Conservation (phyloP, 2,329 filamentous ascomycete genomes). For the Huntiella decipiens region DNA sequence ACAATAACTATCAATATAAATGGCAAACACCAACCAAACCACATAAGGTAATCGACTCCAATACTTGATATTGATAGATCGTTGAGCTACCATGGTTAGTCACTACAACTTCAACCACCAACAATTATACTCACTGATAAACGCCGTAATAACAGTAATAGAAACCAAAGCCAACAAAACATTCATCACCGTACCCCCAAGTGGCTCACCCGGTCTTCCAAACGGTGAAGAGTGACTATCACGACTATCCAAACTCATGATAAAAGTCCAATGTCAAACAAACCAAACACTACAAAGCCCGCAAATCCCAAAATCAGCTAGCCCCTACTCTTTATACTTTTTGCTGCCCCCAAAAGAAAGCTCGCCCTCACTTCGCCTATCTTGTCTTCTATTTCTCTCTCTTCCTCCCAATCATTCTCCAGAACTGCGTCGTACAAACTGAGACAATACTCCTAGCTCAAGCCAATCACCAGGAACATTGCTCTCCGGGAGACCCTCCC, state of each 20-base stretch:
- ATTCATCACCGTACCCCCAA: conserved; percentile 20
- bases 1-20: conserved; percentile 39
- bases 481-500: not conserved
- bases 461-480: not conserved
- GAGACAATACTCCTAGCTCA: not conserved
- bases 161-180: conserved; percentile 20
- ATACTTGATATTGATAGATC: conserved; percentile 11
- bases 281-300: not conserved
- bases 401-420: not conserved
- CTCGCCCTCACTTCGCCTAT: not conserved
- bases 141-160: conserved; percentile 19
- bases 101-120: not conserved
- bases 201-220: conserved; percentile 13
- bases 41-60: conserved; percentile 20
- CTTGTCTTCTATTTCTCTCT: not conserved
- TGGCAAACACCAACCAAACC: conserved; percentile 33
- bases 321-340: not conserved
- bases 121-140: conserved; percentile 18
- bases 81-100: conserved; percentile 1
- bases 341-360: not conserved
- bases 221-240: not conserved
- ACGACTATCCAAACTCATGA: not conserved
- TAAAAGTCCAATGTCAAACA: not conserved
- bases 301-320: not conserved
- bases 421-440: not conserved